A percentile compares a stretch with the other conserved stretches of the same genome.
phyloP scores from a whole-genome alignment of 2,329 filamentous ascomycete genomes.

The Chaetothyriales sp. region DNA sequence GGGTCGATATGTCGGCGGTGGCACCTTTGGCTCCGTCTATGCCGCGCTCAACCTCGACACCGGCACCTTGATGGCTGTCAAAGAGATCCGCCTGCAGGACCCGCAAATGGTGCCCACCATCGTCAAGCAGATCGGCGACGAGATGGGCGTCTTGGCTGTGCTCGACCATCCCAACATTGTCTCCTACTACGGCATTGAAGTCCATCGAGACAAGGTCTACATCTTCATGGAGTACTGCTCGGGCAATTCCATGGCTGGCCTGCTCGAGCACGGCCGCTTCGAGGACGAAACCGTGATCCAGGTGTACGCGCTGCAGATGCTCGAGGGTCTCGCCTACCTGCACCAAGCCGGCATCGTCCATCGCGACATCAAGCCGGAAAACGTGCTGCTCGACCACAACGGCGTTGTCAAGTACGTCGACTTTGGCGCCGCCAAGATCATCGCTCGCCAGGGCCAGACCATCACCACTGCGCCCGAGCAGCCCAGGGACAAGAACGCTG shows the following conservation, averaged over 20 bases:
- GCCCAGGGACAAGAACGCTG: slow-evolving; percentile 19
- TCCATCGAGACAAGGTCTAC: slow-evolving; percentile 97
- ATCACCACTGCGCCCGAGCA: slow-evolving; percentile 47
- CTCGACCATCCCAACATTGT: slow-evolving; percentile 96
- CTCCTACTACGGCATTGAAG: slow-evolving; percentile 94
- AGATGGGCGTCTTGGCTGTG: slow-evolving; percentile 92
- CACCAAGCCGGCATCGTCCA: slow-evolving; percentile 87
- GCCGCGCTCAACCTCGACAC: slow-evolving; percentile 94
- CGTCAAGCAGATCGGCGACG: slow-evolving; percentile 84
- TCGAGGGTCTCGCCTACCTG: slow-evolving; percentile 86
- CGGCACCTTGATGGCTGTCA: slow-evolving; percentile 93
- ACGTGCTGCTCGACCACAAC: slow-evolving; percentile 92
- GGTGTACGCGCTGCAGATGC: slow-evolving; percentile 86
- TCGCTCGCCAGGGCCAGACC: slow-evolving; percentile 84
- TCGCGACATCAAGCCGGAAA: slow-evolving; percentile 95
- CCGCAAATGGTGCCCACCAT: slow-evolving; percentile 91
- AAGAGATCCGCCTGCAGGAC: slow-evolving; percentile 94
- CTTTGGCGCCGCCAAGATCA: slow-evolving; percentile 93
- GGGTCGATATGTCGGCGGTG: slow-evolving; percentile 93
- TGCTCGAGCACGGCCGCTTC: slow-evolving; percentile 90
- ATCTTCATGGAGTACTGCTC: slow-evolving; percentile 99
- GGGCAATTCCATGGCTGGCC: slow-evolving; percentile 74
- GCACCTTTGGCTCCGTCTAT: slow-evolving; percentile 95
- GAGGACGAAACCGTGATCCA: slow-evolving; percentile 96
- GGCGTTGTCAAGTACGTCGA: slow-evolving; percentile 99